phyloP scores from a whole-genome alignment of 2,329 filamentous ascomycete species.

The Bertia moriformis region DNA sequence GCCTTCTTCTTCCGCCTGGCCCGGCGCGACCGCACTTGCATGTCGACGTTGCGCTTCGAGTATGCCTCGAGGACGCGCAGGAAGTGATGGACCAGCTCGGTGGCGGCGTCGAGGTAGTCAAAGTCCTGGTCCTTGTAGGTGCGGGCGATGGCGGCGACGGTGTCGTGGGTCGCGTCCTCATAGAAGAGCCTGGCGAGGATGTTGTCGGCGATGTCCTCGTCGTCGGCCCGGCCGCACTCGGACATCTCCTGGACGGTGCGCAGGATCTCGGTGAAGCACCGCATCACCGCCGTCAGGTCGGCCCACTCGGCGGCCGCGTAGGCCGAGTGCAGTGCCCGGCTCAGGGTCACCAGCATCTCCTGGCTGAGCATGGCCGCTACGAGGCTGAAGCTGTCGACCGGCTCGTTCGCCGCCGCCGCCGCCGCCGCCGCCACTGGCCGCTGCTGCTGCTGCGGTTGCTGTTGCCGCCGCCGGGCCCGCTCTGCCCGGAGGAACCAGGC shows the following conservation, averaged over 20 bases:
- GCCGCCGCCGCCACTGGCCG: too few relatives aligned
- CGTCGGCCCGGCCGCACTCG: conserved; percentile 68
- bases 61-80: conserved; percentile 83
- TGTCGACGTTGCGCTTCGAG: conserved; percentile 83
- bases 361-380: conserved; percentile 85
- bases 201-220: conserved; percentile 95
- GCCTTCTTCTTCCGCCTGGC: conserved; percentile 61
- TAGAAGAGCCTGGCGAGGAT: conserved; percentile 94
- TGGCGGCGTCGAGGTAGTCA: conserved; percentile 80
- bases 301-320: conserved; percentile 77
- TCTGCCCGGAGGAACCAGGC: conserved; percentile 89
- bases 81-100: conserved; percentile 83
- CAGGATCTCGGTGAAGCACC: conserved; percentile 87
- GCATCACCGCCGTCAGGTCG: conserved; percentile 75
- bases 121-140: conserved; percentile 91
- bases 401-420: conserved; percentile 25
- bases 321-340: conserved; percentile 64
- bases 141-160: conserved; percentile 64
- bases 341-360: conserved; percentile 82
- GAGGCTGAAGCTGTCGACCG: conserved; percentile 66
- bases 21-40: conserved; percentile 76
- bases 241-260: conserved; percentile 88
- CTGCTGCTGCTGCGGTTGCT: conserved; percentile 39
- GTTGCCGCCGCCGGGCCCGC: conserved; percentile 50
- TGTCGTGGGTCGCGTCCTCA: conserved; percentile 85